phyloP scores from a whole-genome alignment of 345 rosid species.

The Linum usitatissimum region DNA sequence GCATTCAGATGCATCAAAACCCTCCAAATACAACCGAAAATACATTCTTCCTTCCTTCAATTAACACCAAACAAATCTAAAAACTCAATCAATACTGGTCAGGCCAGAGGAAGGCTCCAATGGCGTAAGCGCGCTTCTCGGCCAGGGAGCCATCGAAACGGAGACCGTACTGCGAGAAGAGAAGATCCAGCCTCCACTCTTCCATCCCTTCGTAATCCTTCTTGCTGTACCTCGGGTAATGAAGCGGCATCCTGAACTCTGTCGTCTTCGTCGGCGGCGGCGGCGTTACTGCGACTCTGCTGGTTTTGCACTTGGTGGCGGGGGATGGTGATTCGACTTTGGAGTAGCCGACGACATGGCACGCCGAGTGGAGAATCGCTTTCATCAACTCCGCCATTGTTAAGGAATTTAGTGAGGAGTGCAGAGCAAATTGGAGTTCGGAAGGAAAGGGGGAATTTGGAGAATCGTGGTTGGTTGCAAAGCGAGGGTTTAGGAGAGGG shows the following conservation, averaged over 20 bases:
- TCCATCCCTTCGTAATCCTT: conserved; percentile 48
- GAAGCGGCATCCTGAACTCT: conserved; percentile 50
- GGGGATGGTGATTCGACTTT: background rate
- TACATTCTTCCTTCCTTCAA: too few relatives aligned
- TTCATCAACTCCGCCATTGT: background rate
- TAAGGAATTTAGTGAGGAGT: background rate
- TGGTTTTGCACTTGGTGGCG: background rate
- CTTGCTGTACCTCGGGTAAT: conserved; percentile 38
- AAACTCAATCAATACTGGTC: conserved; percentile 23
- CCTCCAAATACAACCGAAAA: too few relatives aligned
- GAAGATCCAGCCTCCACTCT: conserved; percentile 39
- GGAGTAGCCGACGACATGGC: background rate
- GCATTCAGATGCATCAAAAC: too few relatives aligned
- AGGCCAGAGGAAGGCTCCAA: conserved; percentile 45
- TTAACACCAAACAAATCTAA: too few relatives aligned
- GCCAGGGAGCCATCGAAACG: conserved; percentile 25
- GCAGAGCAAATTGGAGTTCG: background rate
- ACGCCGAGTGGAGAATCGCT: background rate
- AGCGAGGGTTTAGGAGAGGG: background rate
- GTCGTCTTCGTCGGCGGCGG: background rate
- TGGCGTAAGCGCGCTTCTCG: conserved; percentile 42
- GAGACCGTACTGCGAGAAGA: conserved; percentile 42
- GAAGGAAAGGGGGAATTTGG: background rate
- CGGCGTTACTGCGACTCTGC: background rate
- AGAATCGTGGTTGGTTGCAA: background rate